Evolutionary conservation across 805 yeast species (phyloP).

Genomic region (Ogataea methylovora): DNA sequence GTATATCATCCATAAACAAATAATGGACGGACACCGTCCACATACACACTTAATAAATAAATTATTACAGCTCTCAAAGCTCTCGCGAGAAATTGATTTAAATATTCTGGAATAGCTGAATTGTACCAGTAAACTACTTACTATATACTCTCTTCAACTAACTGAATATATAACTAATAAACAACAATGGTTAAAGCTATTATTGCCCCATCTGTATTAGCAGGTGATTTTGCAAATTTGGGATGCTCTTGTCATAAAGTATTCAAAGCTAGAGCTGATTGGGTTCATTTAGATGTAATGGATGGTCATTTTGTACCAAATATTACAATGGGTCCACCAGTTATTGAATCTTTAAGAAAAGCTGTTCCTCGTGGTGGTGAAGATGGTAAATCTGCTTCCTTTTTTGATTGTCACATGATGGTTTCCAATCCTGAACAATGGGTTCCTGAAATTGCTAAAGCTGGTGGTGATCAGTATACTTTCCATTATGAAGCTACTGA

Average conservation of each 20-base stretch:
- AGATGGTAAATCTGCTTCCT: conserved; percentile 16
- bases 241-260: conserved; percentile 83
- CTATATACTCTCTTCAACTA: too few relatives aligned
- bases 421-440: conserved; percentile 86
- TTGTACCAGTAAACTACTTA: too few relatives aligned
- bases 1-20: too few relatives aligned
- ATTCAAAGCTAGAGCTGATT: conserved; percentile 78
- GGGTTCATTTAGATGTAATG: conserved; percentile 98
- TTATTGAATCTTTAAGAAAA: conserved; percentile 69
- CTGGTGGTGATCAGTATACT: conserved; percentile 94
- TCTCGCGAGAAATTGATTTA: too few relatives aligned
- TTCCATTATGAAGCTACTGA: conserved; percentile 92
- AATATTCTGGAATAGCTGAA: too few relatives aligned
- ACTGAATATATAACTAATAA: too few relatives aligned
- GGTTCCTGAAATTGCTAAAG: conserved; percentile 87
- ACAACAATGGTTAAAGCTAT: conserved; percentile 63
- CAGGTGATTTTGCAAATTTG: conserved; percentile 84
- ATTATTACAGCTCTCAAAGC: too few relatives aligned
- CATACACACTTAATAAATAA: too few relatives aligned
- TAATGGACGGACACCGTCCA: too few relatives aligned
- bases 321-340: conserved; percentile 88
- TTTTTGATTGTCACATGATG: conserved; percentile 98
- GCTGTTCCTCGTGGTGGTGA: conserved; percentile 50
- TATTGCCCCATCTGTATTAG: conserved; percentile 91
- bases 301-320: conserved; percentile 99